A percentile compares a stretch with the other conserved stretches of the same genome.
phyloP scores from a whole-genome alignment of 225 moss, liverwort and hornwort species.

The Polytrichum commune region DNA sequence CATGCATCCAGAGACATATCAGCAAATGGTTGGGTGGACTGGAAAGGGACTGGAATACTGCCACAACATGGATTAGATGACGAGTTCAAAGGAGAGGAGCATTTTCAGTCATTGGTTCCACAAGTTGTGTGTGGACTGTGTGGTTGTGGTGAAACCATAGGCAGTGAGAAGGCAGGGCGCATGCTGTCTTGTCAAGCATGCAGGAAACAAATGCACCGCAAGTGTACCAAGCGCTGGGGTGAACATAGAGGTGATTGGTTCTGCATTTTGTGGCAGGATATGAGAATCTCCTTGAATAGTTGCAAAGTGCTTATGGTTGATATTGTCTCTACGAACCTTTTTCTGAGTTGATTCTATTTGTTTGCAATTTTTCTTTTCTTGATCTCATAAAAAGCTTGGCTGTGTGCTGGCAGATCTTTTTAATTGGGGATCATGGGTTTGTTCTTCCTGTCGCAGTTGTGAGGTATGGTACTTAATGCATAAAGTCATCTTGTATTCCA shows the following conservation, averaged over 20 bases:
- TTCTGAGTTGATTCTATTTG: not conserved
- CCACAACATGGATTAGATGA: constrained; percentile 31
- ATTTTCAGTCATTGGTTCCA: constrained; percentile 44
- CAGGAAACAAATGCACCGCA: constrained; percentile 78
- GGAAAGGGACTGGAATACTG: constrained; percentile 42
- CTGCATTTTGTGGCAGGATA: constrained; percentile 3
- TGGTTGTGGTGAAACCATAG: constrained; percentile 61
- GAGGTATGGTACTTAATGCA: constrained; percentile 39
- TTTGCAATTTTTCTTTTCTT: too few species aligned
- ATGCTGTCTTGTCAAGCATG: constrained; percentile 88
- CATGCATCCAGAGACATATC: constrained; percentile 50
- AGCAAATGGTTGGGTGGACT: constrained; percentile 50
- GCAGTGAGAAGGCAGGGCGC: constrained; percentile 63
- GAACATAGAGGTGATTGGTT: constrained; percentile 64
- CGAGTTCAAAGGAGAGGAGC: constrained; percentile 43
- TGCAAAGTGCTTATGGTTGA: too few species aligned
- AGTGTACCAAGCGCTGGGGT: constrained; percentile 89
- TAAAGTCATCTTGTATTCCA: not conserved
- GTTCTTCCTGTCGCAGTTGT: constrained; percentile 81
- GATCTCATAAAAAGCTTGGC: not conserved
- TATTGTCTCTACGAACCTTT: too few species aligned
- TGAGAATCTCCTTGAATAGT: constrained; percentile 7
- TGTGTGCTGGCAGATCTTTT: constrained; percentile 70
- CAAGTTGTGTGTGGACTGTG: constrained; percentile 84
- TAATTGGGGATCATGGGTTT: constrained; percentile 85